Base-by-base conservation (phyloP, 257 asterid genomes). In the Salvia rosmarinus region DNA sequence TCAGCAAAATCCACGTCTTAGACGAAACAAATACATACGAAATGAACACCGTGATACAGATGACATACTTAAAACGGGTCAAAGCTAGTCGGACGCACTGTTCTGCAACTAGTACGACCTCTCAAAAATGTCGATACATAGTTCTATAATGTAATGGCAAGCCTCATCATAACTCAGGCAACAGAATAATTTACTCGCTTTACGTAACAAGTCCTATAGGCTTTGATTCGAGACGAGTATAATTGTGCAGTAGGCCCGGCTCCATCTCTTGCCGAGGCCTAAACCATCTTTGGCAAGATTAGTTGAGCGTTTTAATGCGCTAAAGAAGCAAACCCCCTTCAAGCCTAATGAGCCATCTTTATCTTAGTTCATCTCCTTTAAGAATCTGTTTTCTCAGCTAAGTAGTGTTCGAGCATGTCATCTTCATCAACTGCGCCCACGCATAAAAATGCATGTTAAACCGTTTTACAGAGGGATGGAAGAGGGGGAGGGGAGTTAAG, bases 341-440 rank as follows among this genome's bases (percentile, higher is more conserved):
- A 17, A 37, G 12, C 32, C 66, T 6, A 37, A 6, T 11, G 13
- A 16, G 51, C 71, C 60, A 12, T 58, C 43, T 39, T 51, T 28
- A 20, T 32, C 58, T 71, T 57, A 59, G 35, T 74, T 30, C 56
- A 72, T 69, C 61, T 42, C 59, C 34, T 51, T 46, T 59, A 81
- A 51, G 89, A 82, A 52, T 80, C 89, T 55, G 86, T 77, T 60
- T 85, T 87, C 75, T 85, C 99, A 0, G 99, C 98, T 67, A 95
- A 83, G 85, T 88, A 95, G 83, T 95, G 98, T 79, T 91, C 98
- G 14, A 95, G 83, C 99, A 91, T 88, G 77, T 91, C 99, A 2
- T 94, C 98, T 76, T 91, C 99, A 52, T 91, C 98, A 69, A 86
- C 97, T 87, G 84, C 72, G 9, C 64, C n/a, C n/a, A 40, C 46